phyloP scores from a whole-genome alignment of 176 grass and related monocot species.

The Rhynchospora breviuscula region DNA sequence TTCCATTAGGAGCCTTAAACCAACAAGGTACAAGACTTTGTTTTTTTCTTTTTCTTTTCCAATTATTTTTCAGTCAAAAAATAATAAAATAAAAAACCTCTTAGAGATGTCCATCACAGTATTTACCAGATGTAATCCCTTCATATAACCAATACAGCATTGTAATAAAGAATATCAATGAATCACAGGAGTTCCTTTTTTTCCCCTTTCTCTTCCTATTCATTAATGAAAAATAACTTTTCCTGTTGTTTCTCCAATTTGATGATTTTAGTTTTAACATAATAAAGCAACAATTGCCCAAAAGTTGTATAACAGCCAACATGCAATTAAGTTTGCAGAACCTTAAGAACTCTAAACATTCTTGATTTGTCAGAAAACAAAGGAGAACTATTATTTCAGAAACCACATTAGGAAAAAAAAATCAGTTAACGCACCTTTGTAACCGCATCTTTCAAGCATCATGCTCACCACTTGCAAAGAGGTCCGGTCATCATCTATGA shows the following conservation, averaged over 20 bases:
- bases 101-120: no score
- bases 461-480: conserved; percentile 48
- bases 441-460: conserved; percentile 41
- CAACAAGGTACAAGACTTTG: no score
- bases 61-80: no score
- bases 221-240: background rate
- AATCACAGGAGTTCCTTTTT: no score
- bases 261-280: background rate
- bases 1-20: no score
- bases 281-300: background rate
- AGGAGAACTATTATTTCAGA: background rate
- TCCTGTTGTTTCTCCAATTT: background rate
- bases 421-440: conserved; percentile 34
- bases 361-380: background rate
- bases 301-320: background rate
- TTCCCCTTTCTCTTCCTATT: background rate
- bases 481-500: conserved; percentile 63
- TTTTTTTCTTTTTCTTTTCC: no score
- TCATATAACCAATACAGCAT: background rate
- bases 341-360: background rate
- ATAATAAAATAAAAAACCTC: no score
- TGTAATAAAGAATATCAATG: background rate
- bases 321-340: background rate
- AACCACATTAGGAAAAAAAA: background rate
- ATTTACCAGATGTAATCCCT: no score